Evolutionary conservation across 345 rosid genomes (phyloP), one percentile per base, ranked within the genome.

Genomic region (Murraya koenigii): DNA sequence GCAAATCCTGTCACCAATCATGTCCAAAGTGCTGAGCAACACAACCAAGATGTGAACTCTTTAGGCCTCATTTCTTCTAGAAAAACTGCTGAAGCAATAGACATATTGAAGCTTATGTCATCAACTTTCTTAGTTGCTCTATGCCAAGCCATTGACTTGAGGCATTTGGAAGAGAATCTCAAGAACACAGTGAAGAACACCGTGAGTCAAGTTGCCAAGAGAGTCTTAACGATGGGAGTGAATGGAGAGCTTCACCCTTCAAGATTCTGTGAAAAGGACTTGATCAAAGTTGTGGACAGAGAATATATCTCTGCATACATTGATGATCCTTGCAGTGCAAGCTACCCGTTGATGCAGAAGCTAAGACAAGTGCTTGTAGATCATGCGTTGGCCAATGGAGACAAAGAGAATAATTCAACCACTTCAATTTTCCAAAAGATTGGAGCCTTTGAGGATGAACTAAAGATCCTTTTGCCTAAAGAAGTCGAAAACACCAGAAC

Each of bases 1-100:
- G 95, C 91, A 0, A 92, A 92, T 76, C 95, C 93, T 2, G 95
- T 92, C 47, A 92, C 97, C 15, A 92, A 79, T 74, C 97, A 92
- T 72, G 97, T 92, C 38, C 88, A 90, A 71, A 90, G 92, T 1
- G 95, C 95, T 0, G 95, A 92, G 83, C 97, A 92, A 63, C 97
- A 92, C 77, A 92, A 90, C 81, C 97, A 90, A 61, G 94, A 92
- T 8, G 97, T 92, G 68, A 92, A 92, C 79, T 91, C 97, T 1
- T 72, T 91, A 2, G 97, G 97, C 23, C 17, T 89, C 4, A 92
- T 91, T 80, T 91, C 95, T 0, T 80, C 95, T 2, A 87, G 92
- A 26, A 91, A 92, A 77, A 89, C 93, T 1, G 82, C 86, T 0
- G 91, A 89, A 71, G 92, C 92, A 23, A 77, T 90, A 3, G 89